Evolutionary conservation across 345 rosid species (phyloP).

Genomic region (Hypericum perforatum): DNA sequence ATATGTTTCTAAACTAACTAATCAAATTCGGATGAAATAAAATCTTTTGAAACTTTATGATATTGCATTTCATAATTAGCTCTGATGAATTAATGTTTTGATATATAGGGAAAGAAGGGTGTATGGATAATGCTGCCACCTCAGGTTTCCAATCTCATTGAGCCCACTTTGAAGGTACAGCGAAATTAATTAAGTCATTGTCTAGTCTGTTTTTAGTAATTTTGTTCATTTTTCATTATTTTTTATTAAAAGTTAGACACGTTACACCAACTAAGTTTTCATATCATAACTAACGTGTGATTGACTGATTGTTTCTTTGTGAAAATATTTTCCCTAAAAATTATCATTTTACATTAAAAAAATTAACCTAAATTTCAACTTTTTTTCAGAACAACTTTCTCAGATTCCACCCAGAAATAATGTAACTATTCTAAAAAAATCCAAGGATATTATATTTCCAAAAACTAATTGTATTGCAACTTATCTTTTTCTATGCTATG

Average conservation of each 20-base stretch:
- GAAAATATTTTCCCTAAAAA: no score
- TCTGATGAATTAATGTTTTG: not conserved
- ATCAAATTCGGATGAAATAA: not conserved
- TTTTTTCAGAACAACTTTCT: no score
- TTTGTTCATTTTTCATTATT: not conserved
- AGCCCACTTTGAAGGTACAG: not conserved
- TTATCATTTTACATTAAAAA: no score
- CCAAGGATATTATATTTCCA: no score
- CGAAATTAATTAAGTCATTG: not conserved
- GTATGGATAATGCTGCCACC: not conserved
- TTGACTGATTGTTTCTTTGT: no score
- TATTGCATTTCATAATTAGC: no score
- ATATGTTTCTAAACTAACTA: not conserved
- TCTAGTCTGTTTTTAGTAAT: not conserved
- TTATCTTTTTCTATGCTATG: no score
- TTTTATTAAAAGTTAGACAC: not conserved
- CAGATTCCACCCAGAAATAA: no score
- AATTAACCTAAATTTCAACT: no score
- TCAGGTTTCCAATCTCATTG: not conserved
- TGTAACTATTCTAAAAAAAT: no score
- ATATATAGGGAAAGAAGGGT: conserved; percentile 1
- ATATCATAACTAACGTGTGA: no score
- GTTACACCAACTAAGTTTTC: not conserved
- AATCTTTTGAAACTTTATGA: not conserved
- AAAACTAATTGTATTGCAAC: no score